phyloP scores from a whole-genome alignment of 2,329 filamentous ascomycete genomes.

The Hypomyces rosellus region DNA sequence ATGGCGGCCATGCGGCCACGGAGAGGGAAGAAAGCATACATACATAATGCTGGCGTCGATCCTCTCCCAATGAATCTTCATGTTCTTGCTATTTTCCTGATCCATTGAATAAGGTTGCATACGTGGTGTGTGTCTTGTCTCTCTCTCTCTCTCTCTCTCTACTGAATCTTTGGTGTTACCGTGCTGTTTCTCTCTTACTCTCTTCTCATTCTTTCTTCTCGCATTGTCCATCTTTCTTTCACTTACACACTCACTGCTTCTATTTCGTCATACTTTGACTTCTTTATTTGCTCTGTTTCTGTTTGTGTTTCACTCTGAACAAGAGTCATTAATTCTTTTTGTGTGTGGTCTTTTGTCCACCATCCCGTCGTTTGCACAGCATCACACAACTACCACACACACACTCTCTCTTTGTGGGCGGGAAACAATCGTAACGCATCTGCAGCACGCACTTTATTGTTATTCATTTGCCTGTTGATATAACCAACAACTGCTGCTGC shows the following conservation, averaged over 20 bases:
- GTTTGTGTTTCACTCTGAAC: background rate
- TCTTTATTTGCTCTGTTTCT: background rate
- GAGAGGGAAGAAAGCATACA: background rate
- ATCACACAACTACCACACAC: too few species aligned
- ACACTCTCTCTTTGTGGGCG: conserved; percentile 3
- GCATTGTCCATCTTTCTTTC: conserved; percentile 14
- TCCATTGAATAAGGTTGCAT: conserved; percentile 9
- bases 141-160: conserved; percentile 9
- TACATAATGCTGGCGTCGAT: conserved; percentile 13
- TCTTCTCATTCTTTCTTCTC: conserved; percentile 12
- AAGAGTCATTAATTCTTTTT: background rate
- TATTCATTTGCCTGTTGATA: background rate
- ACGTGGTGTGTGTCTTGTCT: conserved; percentile 9
- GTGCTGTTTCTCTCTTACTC: conserved; percentile 5
- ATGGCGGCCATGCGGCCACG: background rate
- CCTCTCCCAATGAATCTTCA: conserved; percentile 11
- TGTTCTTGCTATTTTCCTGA: conserved; percentile 2
- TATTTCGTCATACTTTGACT: background rate
- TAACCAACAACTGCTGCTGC: background rate
- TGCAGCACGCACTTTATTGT: conserved; percentile 1
- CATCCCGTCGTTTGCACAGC: too few species aligned
- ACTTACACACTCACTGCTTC: background rate
- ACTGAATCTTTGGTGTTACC: background rate
- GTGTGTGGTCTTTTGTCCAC: background rate
- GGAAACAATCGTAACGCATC: background rate